Evolutionary conservation across 148 eudicot species (phyloP).

Genomic region (Simmondsia chinensis): DNA sequence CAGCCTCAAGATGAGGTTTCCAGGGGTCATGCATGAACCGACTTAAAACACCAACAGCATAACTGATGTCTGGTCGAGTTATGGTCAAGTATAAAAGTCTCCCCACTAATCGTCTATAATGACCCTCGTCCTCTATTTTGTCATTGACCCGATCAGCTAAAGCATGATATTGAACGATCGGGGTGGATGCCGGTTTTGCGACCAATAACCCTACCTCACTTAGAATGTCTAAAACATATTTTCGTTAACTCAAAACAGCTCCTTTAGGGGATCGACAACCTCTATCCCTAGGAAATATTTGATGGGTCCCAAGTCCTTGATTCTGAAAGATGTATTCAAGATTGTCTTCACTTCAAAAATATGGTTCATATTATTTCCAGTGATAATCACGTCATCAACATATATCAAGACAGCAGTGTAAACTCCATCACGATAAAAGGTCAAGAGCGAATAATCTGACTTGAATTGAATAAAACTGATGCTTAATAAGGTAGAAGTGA

Average conservation of each 20-base stretch:
- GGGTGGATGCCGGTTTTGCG: not conserved
- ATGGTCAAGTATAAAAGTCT: not conserved
- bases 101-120: not conserved
- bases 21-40: not conserved
- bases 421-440: not conserved
- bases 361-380: not conserved
- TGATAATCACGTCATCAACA: not conserved
- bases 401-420: not conserved
- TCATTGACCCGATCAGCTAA: not conserved
- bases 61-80: not conserved
- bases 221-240: not conserved
- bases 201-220: not conserved
- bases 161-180: not conserved
- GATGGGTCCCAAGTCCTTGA: not conserved
- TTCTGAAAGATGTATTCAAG: not conserved
- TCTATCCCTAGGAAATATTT: not conserved
- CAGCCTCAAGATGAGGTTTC: not conserved
- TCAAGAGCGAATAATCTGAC: not conserved
- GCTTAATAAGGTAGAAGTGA: not conserved
- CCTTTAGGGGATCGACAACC: not conserved
- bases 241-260: not conserved
- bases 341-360: not conserved
- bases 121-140: not conserved
- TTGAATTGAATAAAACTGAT: not conserved
- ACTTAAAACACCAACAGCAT: not conserved